phyloP scores from a whole-genome alignment of 2,329 filamentous ascomycete species.

The Aspergillus japonicus region DNA sequence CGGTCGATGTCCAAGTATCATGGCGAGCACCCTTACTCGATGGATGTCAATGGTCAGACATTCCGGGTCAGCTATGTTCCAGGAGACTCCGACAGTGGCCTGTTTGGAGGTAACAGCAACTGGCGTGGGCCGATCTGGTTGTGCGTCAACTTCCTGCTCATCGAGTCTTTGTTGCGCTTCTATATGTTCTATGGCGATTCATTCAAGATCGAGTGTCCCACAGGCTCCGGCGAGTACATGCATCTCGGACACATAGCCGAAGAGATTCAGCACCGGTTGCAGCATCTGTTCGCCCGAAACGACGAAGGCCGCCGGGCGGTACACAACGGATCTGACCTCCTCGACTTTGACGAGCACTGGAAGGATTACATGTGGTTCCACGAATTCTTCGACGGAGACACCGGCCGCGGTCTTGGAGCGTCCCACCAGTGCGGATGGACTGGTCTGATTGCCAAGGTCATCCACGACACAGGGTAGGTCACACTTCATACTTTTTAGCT shows the following conservation, averaged over 20 bases:
- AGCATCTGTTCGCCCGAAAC: constrained; percentile 82
- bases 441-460: constrained; percentile 91
- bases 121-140: constrained; percentile 97
- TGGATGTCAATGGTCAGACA: constrained; percentile 90
- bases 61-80: constrained; percentile 88
- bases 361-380: constrained; percentile 94
- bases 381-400: constrained; percentile 95
- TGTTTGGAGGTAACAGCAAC: constrained; percentile 97
- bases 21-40: constrained; percentile 84
- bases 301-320: constrained; percentile 85
- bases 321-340: constrained; percentile 77
- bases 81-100: constrained; percentile 91
- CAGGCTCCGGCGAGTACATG: constrained; percentile 90
- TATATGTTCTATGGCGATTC: constrained; percentile 92
- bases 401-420: constrained; percentile 81
- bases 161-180: constrained; percentile 92
- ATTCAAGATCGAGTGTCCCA: constrained; percentile 89
- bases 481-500: neutral
- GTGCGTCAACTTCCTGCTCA: constrained; percentile 90
- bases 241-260: constrained; percentile 92
- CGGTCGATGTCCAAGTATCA: constrained; percentile 90
- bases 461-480: constrained; percentile 90
- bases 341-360: constrained; percentile 92
- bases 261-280: constrained; percentile 89
- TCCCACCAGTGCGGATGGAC: constrained; percentile 98